Percentiles rank a stretch among this genome's conserved stretches.
Conservation (phyloP, 768 basidiomycete species). For the Panus rudis region DNA sequence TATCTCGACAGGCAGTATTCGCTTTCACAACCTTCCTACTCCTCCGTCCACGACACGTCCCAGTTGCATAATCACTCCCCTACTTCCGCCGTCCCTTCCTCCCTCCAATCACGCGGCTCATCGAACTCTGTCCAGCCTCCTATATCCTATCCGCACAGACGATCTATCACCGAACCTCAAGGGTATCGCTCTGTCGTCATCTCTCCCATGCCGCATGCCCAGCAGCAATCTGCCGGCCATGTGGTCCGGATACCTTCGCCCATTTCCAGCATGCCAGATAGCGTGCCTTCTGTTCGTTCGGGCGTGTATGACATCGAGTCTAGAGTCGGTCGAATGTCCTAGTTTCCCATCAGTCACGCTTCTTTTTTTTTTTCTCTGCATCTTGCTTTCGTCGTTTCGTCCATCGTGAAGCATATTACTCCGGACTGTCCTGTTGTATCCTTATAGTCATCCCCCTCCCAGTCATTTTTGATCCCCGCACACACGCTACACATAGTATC, state of each 20-base stretch:
- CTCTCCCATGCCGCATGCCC: slow-evolving; percentile 41
- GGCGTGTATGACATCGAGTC: slow-evolving; percentile 9
- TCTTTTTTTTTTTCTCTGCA: neutral
- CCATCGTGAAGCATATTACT: too few relatives aligned
- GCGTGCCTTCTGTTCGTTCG: slow-evolving; percentile 6
- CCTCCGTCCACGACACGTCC: slow-evolving; percentile 13
- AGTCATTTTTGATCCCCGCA: too few relatives aligned
- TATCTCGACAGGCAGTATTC: slow-evolving; percentile 46
- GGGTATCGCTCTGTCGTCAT: slow-evolving; percentile 27
- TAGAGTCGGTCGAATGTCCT: slow-evolving; percentile 10
- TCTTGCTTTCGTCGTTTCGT: neutral
- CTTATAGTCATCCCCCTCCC: too few relatives aligned
- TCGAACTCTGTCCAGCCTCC: slow-evolving; percentile 37
- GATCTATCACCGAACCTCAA: slow-evolving; percentile 52
- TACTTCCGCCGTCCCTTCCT: slow-evolving; percentile 30
- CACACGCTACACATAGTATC: too few relatives aligned
- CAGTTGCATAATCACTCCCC: slow-evolving; percentile 19
- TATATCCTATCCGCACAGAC: slow-evolving; percentile 47
- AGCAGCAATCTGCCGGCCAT: neutral
- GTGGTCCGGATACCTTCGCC: slow-evolving; percentile 1
- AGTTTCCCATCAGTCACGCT: slow-evolving; percentile 2
- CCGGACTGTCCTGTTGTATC: too few relatives aligned
- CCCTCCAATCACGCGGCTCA: too few relatives aligned
- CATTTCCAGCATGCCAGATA: slow-evolving; percentile 6
- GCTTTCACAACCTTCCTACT: slow-evolving; percentile 44